A percentile compares a stretch with the other conserved stretches of the same genome.
phyloP scores from a whole-genome alignment of 176 grass and related monocot species.

The Elymus sibiricus region DNA sequence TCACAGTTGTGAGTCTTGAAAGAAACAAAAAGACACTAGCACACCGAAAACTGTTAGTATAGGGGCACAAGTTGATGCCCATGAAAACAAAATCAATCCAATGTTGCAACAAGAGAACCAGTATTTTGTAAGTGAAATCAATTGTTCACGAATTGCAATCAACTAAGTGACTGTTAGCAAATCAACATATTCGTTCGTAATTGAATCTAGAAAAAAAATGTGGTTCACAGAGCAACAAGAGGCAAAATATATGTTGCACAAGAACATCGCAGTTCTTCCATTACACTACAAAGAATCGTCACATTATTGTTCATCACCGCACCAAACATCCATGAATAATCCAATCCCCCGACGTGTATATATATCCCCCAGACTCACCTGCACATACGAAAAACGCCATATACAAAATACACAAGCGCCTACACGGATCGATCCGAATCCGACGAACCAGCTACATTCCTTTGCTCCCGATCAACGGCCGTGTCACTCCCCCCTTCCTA shows the following conservation, averaged over 20 bases:
- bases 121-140: not conserved
- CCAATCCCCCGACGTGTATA: conserved; percentile 3
- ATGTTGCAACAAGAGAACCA: not conserved
- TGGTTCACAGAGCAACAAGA: not conserved
- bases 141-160: not conserved
- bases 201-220: not conserved
- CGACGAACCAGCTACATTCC: not conserved
- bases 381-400: conserved; percentile 9
- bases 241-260: not conserved
- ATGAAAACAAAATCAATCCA: not conserved
- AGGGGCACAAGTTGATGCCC: no score
- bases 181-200: not conserved
- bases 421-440: not conserved
- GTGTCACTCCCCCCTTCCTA: not conserved
- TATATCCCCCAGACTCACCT: conserved; percentile 1
- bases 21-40: not conserved
- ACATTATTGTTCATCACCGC: not conserved
- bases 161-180: not conserved
- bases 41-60: not conserved
- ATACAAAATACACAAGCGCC: conserved; percentile 11
- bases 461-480: not conserved
- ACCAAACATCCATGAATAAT: conserved; percentile 19
- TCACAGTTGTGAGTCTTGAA: not conserved
- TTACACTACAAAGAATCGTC: conserved; percentile 30
- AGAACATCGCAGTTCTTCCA: not conserved